Percentiles rank a stretch among this genome's conserved stretches.
Evolutionary conservation across 768 basidiomycete genomes (phyloP).

Genomic region (Tricholoma flavovirens): DNA sequence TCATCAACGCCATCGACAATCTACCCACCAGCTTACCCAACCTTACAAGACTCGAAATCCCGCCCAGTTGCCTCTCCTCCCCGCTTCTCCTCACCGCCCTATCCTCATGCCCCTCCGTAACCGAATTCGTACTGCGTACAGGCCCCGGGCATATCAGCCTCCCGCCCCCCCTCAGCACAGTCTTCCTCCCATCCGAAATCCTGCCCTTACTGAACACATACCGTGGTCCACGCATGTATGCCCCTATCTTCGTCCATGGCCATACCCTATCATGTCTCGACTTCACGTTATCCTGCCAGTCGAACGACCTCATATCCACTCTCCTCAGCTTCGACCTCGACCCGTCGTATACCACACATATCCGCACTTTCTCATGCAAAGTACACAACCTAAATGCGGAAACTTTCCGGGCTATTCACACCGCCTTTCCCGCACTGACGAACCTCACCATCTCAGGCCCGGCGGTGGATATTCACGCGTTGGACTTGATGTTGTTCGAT

Average conservation of each 20-base stretch:
- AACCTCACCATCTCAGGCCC: constrained; percentile 13
- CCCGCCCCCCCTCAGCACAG: constrained; percentile 5
- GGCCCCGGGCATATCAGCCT: constrained; percentile 6
- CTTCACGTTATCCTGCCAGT: constrained; percentile 10
- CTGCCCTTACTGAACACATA: constrained; percentile 13
- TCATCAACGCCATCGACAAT: constrained; percentile 8
- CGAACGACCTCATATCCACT: constrained; percentile 7
- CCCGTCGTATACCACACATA: background rate
- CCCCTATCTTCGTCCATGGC: constrained; percentile 10
- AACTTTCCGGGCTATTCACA: constrained; percentile 12
- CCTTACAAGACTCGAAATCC: constrained; percentile 13
- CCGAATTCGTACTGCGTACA: constrained; percentile 12
- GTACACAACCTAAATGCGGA: constrained; percentile 5
- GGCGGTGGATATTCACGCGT: constrained; percentile 12
- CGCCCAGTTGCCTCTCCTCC: constrained; percentile 11
- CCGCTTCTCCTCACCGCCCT: constrained; percentile 9
- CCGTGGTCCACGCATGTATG: constrained; percentile 12
- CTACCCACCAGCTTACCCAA: background rate
- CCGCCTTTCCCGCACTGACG: constrained; percentile 11
- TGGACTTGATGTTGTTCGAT: constrained; percentile 7
- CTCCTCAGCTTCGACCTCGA: constrained; percentile 1
- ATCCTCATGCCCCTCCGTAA: constrained; percentile 3
- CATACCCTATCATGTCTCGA: constrained; percentile 8
- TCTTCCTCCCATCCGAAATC: constrained; percentile 10
- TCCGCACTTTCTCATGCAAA: constrained; percentile 8